Conservation (phyloP, 2,329 filamentous ascomycete genomes). For the Aureobasidium sp. region DNA sequence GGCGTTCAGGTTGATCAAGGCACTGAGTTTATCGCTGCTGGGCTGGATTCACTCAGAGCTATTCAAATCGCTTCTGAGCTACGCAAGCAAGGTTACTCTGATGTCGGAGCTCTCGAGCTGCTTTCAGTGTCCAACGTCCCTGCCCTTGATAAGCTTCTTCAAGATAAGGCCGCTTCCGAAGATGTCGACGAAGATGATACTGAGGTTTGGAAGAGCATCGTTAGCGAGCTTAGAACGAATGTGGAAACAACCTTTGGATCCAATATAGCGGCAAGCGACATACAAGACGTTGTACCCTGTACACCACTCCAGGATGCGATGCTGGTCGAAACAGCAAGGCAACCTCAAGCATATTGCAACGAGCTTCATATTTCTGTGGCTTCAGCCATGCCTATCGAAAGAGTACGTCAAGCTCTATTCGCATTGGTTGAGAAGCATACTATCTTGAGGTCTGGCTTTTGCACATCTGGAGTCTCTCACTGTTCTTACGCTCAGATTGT, state of each 20-base stretch:
- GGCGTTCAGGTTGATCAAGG: slow-evolving; percentile 18
- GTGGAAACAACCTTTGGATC: background rate
- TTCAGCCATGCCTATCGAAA: slow-evolving; percentile 9
- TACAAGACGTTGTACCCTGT: slow-evolving; percentile 49
- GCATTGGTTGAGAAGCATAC: slow-evolving; percentile 51
- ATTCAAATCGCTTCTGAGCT: slow-evolving; percentile 60
- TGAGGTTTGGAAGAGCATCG: background rate
- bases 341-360: slow-evolving; percentile 66
- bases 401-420: slow-evolving; percentile 39
- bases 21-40: slow-evolving; percentile 46
- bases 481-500: slow-evolving; percentile 56
- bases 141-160: slow-evolving; percentile 17
- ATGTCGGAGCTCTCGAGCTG: slow-evolving; percentile 53
- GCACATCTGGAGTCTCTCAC: slow-evolving; percentile 38
- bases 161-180: background rate
- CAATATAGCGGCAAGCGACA: background rate
- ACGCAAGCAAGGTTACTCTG: slow-evolving; percentile 47
- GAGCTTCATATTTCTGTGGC: slow-evolving; percentile 60
- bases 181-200: background rate
- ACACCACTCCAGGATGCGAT: slow-evolving; percentile 72
- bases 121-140: slow-evolving; percentile 49
- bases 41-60: slow-evolving; percentile 60
- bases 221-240: background rate
- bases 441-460: slow-evolving; percentile 69
- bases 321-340: slow-evolving; percentile 63